Conservation (phyloP, 345 rosid genomes). For the Citrus reticulata region DNA sequence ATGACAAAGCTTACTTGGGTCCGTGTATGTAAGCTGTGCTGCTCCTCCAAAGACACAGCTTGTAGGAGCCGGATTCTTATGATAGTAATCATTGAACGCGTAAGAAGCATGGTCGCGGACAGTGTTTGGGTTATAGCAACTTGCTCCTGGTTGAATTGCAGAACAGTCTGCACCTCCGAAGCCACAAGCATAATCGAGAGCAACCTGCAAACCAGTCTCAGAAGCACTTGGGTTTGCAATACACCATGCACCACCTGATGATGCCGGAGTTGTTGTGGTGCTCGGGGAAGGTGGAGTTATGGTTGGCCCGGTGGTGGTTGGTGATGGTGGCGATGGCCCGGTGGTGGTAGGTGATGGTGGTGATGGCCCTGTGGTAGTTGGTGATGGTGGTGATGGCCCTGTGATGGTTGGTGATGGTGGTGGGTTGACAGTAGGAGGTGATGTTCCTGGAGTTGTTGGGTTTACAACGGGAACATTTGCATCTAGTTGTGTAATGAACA, state of each 20-base stretch:
- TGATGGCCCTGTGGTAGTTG: conserved; percentile 24
- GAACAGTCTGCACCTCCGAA: conserved; percentile 96
- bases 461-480: conserved; percentile 57
- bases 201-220: conserved; percentile 80
- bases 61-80: conserved; percentile 81
- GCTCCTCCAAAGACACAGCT: conserved; percentile 94
- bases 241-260: conserved; percentile 71
- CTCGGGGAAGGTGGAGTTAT: conserved; percentile 29
- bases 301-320: conserved; percentile 25
- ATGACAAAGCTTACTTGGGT: conserved; percentile 70
- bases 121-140: conserved; percentile 76
- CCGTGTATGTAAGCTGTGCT: conserved; percentile 77
- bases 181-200: conserved; percentile 95
- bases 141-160: conserved; percentile 60
- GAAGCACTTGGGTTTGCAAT: conserved; percentile 74
- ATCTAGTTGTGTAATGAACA: conserved; percentile 29
- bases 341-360: conserved; percentile 17
- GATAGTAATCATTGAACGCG: conserved; percentile 93
- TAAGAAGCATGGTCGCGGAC: conserved; percentile 81
- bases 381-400: conserved; percentile 28
- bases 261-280: conserved; percentile 27
- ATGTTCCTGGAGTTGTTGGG: conserved; percentile 60
- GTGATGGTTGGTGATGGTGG: conserved; percentile 31
- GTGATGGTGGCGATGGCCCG: conserved; percentile 22
- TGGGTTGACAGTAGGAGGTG: conserved; percentile 42